Evolutionary conservation across 1,284 basidiomycete species (phyloP), one percentile per base, ranked within the genome.

Genomic region (Macrocybe sp.): DNA sequence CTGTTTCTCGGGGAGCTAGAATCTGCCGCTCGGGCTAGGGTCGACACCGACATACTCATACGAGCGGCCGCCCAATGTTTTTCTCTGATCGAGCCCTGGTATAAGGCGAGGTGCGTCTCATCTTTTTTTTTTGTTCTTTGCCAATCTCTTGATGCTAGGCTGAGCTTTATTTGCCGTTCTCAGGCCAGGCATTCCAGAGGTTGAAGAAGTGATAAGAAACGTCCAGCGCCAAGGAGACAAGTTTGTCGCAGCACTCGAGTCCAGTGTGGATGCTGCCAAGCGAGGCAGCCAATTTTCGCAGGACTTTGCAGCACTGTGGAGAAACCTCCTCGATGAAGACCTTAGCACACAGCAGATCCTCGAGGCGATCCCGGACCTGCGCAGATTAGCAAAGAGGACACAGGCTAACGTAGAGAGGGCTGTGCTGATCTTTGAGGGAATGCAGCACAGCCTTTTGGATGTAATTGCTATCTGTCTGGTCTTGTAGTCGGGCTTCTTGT

Each of bases 91-190:
- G 45, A 47, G 33, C 49, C 41, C 22, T 51, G 45, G 45, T 35
- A 38, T 41, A 32, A 42, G 14, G 45, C 49, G 31, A 46, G 42
- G 49, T 51, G 42, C 14, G 49, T 45, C 22, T 22, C 22, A 4
- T n/a, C n/a, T n/a, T 28, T 32, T n/a, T n/a, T n/a, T n/a, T n/a
- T n/a, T n/a, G n/a, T n/a, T n/a, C 7, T 22, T 37, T 7, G 14
- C 22, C 4, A 12, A 9, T 28, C 7, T 28, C 29, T 3, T 37
- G 8, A 8, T 22, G 4, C 29, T 5, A 28, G 2, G 34, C 12
- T n/a, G 12, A 36, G 29, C 7, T 3, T 32, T 10, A 6, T 44
- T 30, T 4, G 22, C 22, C 22, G 4, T 22, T 37, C 41, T 9
- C 12, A 51, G 49, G 9, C 47, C 49, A 1, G 46, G 40, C 8